Evolutionary conservation across 768 basidiomycete genomes (phyloP).

Genomic region (Tricholoma saponaceum): DNA sequence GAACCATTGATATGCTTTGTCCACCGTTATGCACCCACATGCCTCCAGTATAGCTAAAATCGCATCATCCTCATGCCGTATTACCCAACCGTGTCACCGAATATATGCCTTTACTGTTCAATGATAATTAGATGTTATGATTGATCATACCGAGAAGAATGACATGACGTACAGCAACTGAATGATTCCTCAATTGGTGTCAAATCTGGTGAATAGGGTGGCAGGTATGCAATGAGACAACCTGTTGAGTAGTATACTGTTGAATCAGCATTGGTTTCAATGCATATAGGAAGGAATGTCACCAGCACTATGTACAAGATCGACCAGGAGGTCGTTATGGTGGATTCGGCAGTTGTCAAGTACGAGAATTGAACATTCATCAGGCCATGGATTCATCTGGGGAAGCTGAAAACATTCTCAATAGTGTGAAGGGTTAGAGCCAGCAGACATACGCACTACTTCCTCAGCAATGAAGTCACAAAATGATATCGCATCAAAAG

Average conservation of each 20-base stretch:
- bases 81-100: conserved; percentile 3
- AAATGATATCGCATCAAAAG: conserved; percentile 28
- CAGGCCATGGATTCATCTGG: conserved; percentile 23
- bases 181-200: conserved; percentile 33
- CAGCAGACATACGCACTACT: conserved; percentile 21
- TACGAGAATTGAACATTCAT: conserved; percentile 17
- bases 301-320: conserved; percentile 20
- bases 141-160: no score
- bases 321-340: conserved; percentile 17
- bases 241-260: no score
- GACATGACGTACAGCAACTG: conserved; percentile 11
- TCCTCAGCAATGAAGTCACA: conserved; percentile 31
- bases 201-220: conserved; percentile 34
- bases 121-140: no score
- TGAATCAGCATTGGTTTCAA: no score
- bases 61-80: conserved; percentile 6
- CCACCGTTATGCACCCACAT: conserved; percentile 9
- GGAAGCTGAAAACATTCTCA: no score
- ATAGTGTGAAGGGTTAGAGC: no score
- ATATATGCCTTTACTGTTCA: background rate
- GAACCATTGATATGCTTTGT: background rate
- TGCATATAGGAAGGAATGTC: no score
- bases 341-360: conserved; percentile 28
- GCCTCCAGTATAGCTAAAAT: conserved; percentile 10
- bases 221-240: no score